Evolutionary conservation across 192 early-diverging fungal genomes (phyloP).

Genomic region (Kappamyces sp.): DNA sequence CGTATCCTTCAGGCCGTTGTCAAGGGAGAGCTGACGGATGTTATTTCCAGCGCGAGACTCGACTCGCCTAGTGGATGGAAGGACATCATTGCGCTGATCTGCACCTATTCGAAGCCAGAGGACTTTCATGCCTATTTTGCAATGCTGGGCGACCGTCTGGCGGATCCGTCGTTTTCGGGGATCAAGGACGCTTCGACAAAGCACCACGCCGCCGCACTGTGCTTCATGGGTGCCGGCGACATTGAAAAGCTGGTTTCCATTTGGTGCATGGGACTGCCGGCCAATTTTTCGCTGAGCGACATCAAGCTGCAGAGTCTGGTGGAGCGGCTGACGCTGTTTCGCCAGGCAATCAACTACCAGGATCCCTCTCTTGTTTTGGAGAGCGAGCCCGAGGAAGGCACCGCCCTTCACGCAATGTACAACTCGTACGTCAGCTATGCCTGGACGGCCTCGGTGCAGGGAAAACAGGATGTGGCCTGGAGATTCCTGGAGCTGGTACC

Average conservation of each 20-base stretch:
- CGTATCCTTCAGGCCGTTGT: conserved; percentile 80
- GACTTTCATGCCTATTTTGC: conserved; percentile 46
- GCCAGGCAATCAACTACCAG: conserved; percentile 83
- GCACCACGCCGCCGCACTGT: conserved; percentile 60
- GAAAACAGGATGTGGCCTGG: conserved; percentile 66
- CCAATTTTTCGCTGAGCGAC: conserved; percentile 41
- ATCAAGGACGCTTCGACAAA: neutral
- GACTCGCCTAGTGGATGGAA: conserved; percentile 67
- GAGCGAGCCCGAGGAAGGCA: conserved; percentile 31
- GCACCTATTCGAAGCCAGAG: conserved; percentile 85
- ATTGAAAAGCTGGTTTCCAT: conserved; percentile 73
- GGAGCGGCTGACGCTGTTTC: conserved; percentile 90
- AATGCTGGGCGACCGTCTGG: conserved; percentile 34
- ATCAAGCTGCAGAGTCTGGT: conserved; percentile 68
- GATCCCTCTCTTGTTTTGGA: conserved; percentile 57
- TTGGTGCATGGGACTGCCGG: conserved; percentile 50
- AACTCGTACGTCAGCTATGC: conserved; percentile 86
- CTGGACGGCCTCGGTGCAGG: conserved; percentile 65
- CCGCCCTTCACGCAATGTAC: conserved; percentile 63
- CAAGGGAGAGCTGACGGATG: conserved; percentile 70
- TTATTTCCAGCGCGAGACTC: conserved; percentile 70
- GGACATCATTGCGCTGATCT: conserved; percentile 85
- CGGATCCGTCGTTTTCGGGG: neutral
- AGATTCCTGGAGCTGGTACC: conserved; percentile 72
- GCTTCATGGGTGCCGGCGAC: conserved; percentile 76